Base-by-base conservation (phyloP, 78 protist genomes). In the Pigoraptor vietnamica region DNA sequence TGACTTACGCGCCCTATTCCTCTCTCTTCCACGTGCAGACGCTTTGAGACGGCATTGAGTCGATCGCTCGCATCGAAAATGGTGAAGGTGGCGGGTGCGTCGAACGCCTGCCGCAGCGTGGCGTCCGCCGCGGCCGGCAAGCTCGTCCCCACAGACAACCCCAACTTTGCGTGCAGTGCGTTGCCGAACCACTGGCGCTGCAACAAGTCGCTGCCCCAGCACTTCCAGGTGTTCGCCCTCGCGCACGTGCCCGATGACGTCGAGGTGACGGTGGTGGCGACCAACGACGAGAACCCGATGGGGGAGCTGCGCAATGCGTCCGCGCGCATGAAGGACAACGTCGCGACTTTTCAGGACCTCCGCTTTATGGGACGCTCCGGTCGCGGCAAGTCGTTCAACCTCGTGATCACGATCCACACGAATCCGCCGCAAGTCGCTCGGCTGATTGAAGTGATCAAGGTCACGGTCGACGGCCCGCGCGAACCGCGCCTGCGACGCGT, bases 401-500 rank as follows among this genome's bases (percentile, higher is more conserved):
- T 37, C 2, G 36, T 79, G 9, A 29, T 90, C 29, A 90, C n/a
- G 38, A 48, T 79, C 39, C 67, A 40, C 32, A 89, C 91, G 48
- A 21, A 23, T 14, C 91, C 91, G 24, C 81, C 91, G 55, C 2
- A 39, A 25, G 91, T 39, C 1, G 91, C 91, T 14, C 33, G 10
- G 24, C 37, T 89, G 10, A 23, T 29, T 23, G 84, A 81, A 23
- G 89, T 24, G 38, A 86, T 86, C 39, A 86, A 89, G 87, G 67
- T 90, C 36, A 90, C 92, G 6, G 92, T 79, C 35, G 92, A 90
- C 40, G 92, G 92, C 29, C 92, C 92, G 6, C 67, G 89, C 39
- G 89, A 36, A 10, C 89, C 89, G 40, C 89, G 89, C 6, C 9
- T 1, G 39, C 36, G 89, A 37, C 36, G 89, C 39, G 35, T 9